These are phyloP conservation scores for Abrus pulchellus DNA, from an alignment of 306 rosid species.

Conservation along the genomic window DNA sequence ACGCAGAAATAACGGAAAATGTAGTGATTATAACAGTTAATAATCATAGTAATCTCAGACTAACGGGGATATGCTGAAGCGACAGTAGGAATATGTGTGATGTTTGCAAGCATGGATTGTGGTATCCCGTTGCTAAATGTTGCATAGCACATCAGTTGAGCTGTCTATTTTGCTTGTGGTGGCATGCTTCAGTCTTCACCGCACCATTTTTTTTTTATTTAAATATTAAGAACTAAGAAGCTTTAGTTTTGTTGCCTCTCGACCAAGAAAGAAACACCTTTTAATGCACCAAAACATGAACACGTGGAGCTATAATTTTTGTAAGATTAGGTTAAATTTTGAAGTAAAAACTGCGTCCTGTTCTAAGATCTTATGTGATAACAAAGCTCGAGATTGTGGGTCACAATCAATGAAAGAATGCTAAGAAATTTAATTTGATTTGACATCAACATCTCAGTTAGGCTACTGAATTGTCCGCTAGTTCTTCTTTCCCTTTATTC, in stretches of 20 bases:
- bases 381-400: slow-evolving; percentile 51
- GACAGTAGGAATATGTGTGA: slow-evolving; percentile 44
- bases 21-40: slow-evolving; percentile 61
- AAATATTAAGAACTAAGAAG: slow-evolving; percentile 46
- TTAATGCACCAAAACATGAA: slow-evolving; percentile 32
- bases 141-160: slow-evolving; percentile 57
- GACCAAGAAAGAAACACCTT: slow-evolving; percentile 60
- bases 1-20: slow-evolving; percentile 62
- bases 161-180: slow-evolving; percentile 72
- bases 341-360: slow-evolving; percentile 53
- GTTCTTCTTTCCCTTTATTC: neutral
- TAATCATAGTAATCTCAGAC: slow-evolving; percentile 52
- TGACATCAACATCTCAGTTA: slow-evolving; percentile 45
- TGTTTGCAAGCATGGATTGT: slow-evolving; percentile 47
- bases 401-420: slow-evolving; percentile 39
- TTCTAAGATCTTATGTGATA: slow-evolving; percentile 49
- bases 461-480: slow-evolving; percentile 39
- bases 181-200: slow-evolving; percentile 65
- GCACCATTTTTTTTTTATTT: slow-evolving; percentile 52
- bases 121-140: slow-evolving; percentile 47
- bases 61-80: slow-evolving; percentile 39
- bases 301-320: slow-evolving; percentile 57
- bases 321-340: slow-evolving; percentile 57
- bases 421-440: slow-evolving; percentile 40
- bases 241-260: slow-evolving; percentile 60